Percentiles rank a stretch among this genome's conserved stretches.
These are phyloP conservation scores for Escovopsis sp. DNA, from an alignment of 2,329 filamentous ascomycete genomes.

Conservation along the genomic window DNA sequence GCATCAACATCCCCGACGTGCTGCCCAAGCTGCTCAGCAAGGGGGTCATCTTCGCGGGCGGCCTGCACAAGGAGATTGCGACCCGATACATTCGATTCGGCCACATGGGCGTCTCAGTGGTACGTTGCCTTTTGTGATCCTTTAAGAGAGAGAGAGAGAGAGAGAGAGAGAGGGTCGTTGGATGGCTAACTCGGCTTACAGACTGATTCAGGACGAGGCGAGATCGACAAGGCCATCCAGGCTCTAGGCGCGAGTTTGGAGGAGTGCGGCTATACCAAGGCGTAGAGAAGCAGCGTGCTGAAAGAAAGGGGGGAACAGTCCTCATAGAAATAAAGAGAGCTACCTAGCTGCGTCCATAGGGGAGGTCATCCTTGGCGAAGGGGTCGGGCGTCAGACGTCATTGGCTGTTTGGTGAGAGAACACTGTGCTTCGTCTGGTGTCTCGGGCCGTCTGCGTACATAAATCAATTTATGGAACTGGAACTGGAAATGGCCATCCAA, in stretches of 20 bases:
- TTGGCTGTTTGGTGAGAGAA: too few relatives aligned
- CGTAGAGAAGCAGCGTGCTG: conserved; percentile 5
- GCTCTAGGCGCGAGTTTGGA: conserved; percentile 59
- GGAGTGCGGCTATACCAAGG: conserved; percentile 54
- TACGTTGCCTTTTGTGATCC: conserved; percentile 15
- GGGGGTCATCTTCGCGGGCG: conserved; percentile 87
- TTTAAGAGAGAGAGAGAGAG: not conserved
- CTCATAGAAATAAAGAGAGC: too few relatives aligned
- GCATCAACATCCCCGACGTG: conserved; percentile 63
- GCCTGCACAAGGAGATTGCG: conserved; percentile 90
- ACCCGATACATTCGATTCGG: conserved; percentile 89
- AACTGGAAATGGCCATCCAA: too few relatives aligned
- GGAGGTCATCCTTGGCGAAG: too few relatives aligned
- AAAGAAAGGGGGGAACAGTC: not conserved
- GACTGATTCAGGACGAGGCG: conserved; percentile 61
- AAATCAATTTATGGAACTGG: too few relatives aligned
- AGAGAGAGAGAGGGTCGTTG: not conserved
- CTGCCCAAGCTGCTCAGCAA: conserved; percentile 73
- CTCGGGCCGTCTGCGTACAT: too few relatives aligned
- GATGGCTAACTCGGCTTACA: conserved; percentile 13
- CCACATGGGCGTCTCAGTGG: conserved; percentile 91
- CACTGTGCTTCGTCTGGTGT: too few relatives aligned
- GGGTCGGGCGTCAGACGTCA: too few relatives aligned
- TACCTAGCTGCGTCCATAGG: too few relatives aligned
- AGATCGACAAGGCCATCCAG: conserved; percentile 72